A percentile compares a stretch with the other conserved stretches of the same genome.
Conservation (phyloP, 2,329 filamentous ascomycete species). For the Hyphodiscus sp. region DNA sequence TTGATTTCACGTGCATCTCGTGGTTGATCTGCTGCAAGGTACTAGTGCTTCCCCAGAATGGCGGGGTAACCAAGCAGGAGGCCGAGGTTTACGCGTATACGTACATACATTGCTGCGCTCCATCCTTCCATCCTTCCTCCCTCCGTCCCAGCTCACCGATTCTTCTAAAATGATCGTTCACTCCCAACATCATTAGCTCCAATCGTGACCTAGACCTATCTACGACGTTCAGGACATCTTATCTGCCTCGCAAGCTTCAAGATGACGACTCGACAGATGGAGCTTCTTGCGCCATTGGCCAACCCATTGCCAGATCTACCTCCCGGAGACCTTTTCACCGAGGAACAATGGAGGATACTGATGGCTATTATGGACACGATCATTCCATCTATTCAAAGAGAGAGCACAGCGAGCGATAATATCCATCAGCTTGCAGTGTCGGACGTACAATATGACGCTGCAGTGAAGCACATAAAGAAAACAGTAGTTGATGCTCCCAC, state of each 20-base stretch:
- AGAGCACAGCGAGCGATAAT: slow-evolving; percentile 13
- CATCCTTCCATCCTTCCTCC: too few species aligned
- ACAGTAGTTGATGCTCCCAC: slow-evolving; percentile 35
- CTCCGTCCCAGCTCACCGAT: too few species aligned
- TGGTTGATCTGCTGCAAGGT: too few species aligned
- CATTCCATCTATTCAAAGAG: slow-evolving; percentile 50
- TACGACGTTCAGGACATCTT: not conserved
- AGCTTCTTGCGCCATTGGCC: slow-evolving; percentile 14
- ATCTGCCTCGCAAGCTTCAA: not conserved
- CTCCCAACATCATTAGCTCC: too few species aligned
- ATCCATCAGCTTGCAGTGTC: slow-evolving; percentile 38
- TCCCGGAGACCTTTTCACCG: slow-evolving; percentile 35
- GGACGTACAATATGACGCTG: slow-evolving; percentile 42
- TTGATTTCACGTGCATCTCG: too few species aligned
- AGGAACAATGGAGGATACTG: slow-evolving; percentile 48
- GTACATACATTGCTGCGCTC: too few species aligned
- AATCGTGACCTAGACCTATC: not conserved
- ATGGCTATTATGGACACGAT: slow-evolving; percentile 51
- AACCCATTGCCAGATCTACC: slow-evolving; percentile 24
- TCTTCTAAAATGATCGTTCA: not conserved
- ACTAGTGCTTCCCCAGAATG: too few species aligned
- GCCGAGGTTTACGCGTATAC: too few species aligned
- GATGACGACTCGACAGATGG: slow-evolving; percentile 3
- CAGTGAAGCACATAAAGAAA: slow-evolving; percentile 35
- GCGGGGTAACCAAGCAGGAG: too few species aligned